Evolutionary conservation across 75 land plant species (phyloP).

Genomic region (Sequoia sempervirens): DNA sequence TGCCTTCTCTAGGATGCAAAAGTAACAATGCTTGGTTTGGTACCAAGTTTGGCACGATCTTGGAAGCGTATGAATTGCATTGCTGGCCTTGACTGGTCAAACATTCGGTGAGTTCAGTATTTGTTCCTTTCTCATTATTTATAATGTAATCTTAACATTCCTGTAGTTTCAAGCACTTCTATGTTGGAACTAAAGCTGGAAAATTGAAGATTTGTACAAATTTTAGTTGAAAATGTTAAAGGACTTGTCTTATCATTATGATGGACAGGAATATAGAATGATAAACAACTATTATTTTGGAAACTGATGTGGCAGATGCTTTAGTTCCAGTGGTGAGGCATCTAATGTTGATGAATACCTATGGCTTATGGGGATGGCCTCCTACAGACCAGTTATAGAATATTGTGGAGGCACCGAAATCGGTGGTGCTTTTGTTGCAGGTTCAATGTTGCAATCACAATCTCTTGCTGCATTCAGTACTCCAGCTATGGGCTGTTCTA

Average conservation of each 20-base stretch:
- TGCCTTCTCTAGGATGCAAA: slow-evolving; percentile 76
- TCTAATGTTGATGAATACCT: slow-evolving; percentile 91
- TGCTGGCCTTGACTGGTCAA: slow-evolving; percentile 76
- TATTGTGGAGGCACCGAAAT: slow-evolving; percentile 99
- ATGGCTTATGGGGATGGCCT: slow-evolving; percentile 92
- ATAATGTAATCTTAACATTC: neutral
- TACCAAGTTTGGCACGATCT: slow-evolving; percentile 85
- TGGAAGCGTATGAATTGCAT: slow-evolving; percentile 75
- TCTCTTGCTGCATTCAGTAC: slow-evolving; percentile 85
- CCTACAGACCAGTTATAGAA: slow-evolving; percentile 90
- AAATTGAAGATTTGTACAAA: neutral
- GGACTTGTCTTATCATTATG: neutral
- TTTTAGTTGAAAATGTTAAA: neutral
- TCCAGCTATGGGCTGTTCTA: slow-evolving; percentile 85
- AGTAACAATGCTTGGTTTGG: slow-evolving; percentile 91
- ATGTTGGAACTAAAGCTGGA: neutral
- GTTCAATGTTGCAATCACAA: slow-evolving; percentile 83
- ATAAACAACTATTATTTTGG: slow-evolving; percentile 3
- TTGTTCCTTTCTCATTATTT: neutral
- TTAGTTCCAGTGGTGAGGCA: slow-evolving; percentile 94
- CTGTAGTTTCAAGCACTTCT: neutral
- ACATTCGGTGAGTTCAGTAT: slow-evolving; percentile 50
- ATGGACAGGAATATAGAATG: neutral
- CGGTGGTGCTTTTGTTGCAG: slow-evolving; percentile 90
- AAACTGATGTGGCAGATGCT: slow-evolving; percentile 54